Conservation (phyloP, 2,329 filamentous ascomycete species). For the Ceratocystis smalleyi region DNA sequence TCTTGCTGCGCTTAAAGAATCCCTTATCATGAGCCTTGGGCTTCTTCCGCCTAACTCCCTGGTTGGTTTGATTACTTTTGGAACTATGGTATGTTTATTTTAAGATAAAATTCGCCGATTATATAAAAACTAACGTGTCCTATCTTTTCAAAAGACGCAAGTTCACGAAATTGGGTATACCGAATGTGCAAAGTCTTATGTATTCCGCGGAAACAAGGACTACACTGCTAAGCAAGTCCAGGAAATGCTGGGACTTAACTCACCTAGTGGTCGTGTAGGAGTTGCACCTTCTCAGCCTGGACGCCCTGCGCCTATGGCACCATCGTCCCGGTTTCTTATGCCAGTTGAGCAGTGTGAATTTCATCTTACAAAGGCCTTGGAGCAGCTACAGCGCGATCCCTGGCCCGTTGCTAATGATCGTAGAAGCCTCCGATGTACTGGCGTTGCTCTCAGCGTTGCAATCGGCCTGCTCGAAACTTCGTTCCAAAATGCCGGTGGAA, state of each 20-base stretch:
- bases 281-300: constrained; percentile 61
- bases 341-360: constrained; percentile 94
- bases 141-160: constrained; percentile 46
- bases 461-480: constrained; percentile 84
- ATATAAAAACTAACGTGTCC: constrained; percentile 19
- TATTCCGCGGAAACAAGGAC: constrained; percentile 95
- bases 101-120: background rate
- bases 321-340: constrained; percentile 77
- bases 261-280: constrained; percentile 54
- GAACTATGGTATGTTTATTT: constrained; percentile 60
- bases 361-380: constrained; percentile 87
- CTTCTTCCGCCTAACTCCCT: constrained; percentile 67
- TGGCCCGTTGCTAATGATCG: constrained; percentile 95
- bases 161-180: constrained; percentile 96
- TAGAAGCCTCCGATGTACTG: constrained; percentile 78
- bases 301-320: constrained; percentile 57
- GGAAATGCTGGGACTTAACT: constrained; percentile 83
- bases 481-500: constrained; percentile 86
- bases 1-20: constrained; percentile 68
- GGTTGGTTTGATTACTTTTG: constrained; percentile 72
- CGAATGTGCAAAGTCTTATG: constrained; percentile 95
- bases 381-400: constrained; percentile 89
- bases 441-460: constrained; percentile 89
- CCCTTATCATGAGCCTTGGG: constrained; percentile 71
- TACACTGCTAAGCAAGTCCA: constrained; percentile 98